A percentile compares a stretch with the other conserved stretches of the same genome.
These are phyloP conservation scores for Gilbertella persicaria DNA, from an alignment of 371 early-diverging fungal genomes.

Conservation along the genomic window DNA sequence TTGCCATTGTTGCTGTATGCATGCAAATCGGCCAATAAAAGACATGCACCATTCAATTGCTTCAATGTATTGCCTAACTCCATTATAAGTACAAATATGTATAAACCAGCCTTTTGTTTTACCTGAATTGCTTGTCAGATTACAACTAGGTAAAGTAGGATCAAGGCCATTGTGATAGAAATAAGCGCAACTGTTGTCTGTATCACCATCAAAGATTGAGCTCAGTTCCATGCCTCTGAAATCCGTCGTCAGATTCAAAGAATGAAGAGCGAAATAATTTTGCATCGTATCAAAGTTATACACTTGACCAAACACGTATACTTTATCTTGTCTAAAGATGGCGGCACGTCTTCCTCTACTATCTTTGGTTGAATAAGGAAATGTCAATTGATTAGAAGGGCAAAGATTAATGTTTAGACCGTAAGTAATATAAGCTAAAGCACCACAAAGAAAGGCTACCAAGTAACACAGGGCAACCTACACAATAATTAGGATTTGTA, in stretches of 20 bases:
- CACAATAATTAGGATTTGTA: background rate
- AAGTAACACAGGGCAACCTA: constrained; percentile 68
- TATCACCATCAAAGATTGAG: constrained; percentile 50
- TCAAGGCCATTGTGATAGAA: constrained; percentile 25
- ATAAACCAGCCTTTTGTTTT: constrained; percentile 29
- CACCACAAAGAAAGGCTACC: constrained; percentile 64
- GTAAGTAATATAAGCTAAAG: constrained; percentile 74
- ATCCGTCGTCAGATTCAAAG: constrained; percentile 40
- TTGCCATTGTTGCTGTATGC: background rate
- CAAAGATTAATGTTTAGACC: constrained; percentile 59
- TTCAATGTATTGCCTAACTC: constrained; percentile 6
- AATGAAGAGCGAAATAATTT: constrained; percentile 31
- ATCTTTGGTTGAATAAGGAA: constrained; percentile 29
- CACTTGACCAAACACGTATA: constrained; percentile 50
- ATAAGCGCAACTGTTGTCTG: constrained; percentile 33
- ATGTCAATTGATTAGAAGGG: constrained; percentile 25
- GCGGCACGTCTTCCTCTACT: constrained; percentile 26
- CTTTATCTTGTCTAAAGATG: constrained; percentile 24
- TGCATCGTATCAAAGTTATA: constrained; percentile 40
- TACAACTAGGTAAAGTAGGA: constrained; percentile 31
- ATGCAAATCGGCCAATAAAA: constrained; percentile 10
- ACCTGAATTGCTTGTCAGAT: constrained; percentile 31
- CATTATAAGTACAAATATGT: background rate
- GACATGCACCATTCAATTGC: constrained; percentile 8
- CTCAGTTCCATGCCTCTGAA: constrained; percentile 51